Base-by-base conservation (phyloP, 306 rosid species). In the Vigna mungo region DNA sequence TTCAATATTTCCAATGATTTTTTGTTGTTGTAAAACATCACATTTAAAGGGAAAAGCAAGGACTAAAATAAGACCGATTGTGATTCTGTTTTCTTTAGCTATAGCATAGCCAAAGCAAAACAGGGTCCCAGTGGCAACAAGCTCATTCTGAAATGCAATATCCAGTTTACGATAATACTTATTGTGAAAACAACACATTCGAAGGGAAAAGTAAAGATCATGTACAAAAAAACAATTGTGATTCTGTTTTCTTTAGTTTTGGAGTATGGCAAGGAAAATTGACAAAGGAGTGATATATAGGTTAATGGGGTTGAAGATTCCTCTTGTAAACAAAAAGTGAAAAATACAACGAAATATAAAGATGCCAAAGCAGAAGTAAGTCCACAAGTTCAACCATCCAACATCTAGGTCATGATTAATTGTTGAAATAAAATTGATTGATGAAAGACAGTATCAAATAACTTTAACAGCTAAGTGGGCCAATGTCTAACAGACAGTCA, bases 361-460 rank as follows among this genome's bases (percentile, higher is more conserved):
- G 74, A 14, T 64, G 56, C 39, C 48, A 41, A 59, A 64, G 61
- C 79, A 80, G 49, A 27, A 64, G 59, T 51, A 15, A 25, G 56
- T 52, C 73, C 58, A 16, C 58, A 61, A 52, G 73, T 34, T 36
- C 72, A 23, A 71, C 43, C 71, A 78, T 27, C 59, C 16, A 32
- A 15, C 76, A 47, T 48, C 17, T 23, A 37, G 25, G 15, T 70
- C 77, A 44, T 34, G 36, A n/a, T 51, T 48, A 17, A 27, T 25
- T 63, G 20, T 36, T 77, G 71, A n/a, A 51, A 62, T 20, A 48
- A 43, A 70, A 11, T 48, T 59, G 23, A 36, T 48, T 78, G 39
- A 71, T 43, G 64, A 61, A 72, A 27, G 74, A n/a, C 27, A 30
- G 25, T 25, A 43, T 7, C 73, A 49, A 53, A 27, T 72, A 71